Conservation (phyloP, 2,329 filamentous ascomycete species). For the Rhexocercosporidium sp. region DNA sequence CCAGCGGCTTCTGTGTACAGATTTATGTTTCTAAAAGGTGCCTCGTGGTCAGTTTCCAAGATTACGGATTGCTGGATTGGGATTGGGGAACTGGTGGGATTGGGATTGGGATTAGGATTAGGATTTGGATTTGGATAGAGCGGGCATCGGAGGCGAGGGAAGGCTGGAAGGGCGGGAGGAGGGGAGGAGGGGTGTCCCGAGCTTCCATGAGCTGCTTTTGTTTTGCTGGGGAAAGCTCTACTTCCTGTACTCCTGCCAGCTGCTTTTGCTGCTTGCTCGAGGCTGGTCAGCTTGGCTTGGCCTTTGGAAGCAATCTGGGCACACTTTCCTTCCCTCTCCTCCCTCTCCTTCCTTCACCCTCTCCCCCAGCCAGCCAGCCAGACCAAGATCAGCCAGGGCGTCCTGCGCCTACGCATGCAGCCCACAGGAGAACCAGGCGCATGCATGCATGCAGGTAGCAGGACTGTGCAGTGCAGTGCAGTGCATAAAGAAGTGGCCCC, state of each 20-base stretch:
- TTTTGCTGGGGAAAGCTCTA: not conserved
- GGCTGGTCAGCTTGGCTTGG: too few relatives aligned
- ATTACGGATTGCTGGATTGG: conserved; percentile 20
- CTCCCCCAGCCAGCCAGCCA: not conserved
- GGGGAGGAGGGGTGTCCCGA: not conserved
- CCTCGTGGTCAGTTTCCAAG: conserved; percentile 25
- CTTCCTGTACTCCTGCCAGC: too few relatives aligned
- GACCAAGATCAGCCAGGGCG: too few relatives aligned
- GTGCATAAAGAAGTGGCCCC: not conserved
- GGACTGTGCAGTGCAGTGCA: not conserved
- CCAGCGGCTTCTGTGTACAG: conserved; percentile 28
- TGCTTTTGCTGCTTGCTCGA: too few relatives aligned
- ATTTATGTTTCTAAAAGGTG: not conserved
- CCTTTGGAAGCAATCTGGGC: not conserved
- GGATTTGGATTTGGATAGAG: not conserved
- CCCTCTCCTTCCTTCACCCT: too few relatives aligned
- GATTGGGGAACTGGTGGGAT: not conserved
- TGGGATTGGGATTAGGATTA: too few relatives aligned
- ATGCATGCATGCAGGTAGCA: not conserved
- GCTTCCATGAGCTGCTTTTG: not conserved
- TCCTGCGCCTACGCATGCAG: conserved; percentile 10
- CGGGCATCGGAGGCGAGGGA: not conserved
- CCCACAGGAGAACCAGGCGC: conserved; percentile 4
- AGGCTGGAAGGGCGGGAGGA: not conserved
- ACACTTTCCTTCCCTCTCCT: too few relatives aligned